Conservation (phyloP, 2,329 filamentous ascomycete genomes). For the Laburnicola sp. region DNA sequence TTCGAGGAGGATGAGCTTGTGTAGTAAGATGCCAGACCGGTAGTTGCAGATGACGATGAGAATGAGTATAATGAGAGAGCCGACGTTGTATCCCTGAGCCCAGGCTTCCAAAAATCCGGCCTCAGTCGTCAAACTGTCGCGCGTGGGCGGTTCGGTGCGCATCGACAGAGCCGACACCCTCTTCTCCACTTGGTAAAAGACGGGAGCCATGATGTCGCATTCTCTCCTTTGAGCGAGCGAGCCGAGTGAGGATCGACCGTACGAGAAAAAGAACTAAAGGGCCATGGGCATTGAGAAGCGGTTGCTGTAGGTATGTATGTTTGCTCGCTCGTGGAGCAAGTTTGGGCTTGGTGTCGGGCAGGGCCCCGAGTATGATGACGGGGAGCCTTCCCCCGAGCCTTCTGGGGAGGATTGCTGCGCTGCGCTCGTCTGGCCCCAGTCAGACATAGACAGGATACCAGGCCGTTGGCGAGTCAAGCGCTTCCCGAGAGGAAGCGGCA, state of each 20-base stretch:
- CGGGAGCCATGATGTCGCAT: slow-evolving; percentile 1
- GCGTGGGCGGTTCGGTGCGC: slow-evolving; percentile 32
- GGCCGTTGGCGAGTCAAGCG: no score
- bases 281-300: background rate
- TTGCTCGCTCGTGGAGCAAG: background rate
- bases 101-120: slow-evolving; percentile 40
- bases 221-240: no score
- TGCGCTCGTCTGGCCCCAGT: background rate
- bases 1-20: slow-evolving; percentile 43
- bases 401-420: background rate
- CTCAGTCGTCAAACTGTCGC: slow-evolving; percentile 29
- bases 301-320: background rate
- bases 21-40: slow-evolving; percentile 36
- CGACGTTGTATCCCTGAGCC: slow-evolving; percentile 44
- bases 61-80: slow-evolving; percentile 39
- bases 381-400: background rate
- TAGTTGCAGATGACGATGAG: slow-evolving; percentile 45
- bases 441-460: no score
- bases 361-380: background rate
- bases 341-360: background rate
- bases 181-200: slow-evolving; percentile 16
- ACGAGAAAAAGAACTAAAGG: background rate
- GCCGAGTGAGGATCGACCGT: background rate
- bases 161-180: slow-evolving; percentile 26
- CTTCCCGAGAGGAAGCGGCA: no score